phyloP scores from a whole-genome alignment of 352 stramenopile genomes.

The Vaucheria bursata region DNA sequence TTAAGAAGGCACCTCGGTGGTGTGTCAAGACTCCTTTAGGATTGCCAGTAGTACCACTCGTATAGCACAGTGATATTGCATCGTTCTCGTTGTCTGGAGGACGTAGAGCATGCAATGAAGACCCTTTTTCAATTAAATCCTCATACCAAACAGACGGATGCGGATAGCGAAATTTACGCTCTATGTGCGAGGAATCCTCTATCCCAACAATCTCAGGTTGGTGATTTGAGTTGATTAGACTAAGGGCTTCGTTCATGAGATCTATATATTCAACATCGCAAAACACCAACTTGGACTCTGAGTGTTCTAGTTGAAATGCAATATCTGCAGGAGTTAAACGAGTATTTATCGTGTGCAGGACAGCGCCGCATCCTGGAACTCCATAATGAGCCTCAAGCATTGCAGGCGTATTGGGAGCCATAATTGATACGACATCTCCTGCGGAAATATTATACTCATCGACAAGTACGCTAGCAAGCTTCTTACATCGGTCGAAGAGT shows the following conservation, averaged over 20 bases:
- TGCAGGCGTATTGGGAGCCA: constrained; percentile 45
- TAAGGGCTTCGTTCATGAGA: constrained; percentile 18
- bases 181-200: background rate
- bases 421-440: constrained; percentile 46
- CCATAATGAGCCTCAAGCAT: constrained; percentile 43
- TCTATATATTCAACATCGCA: constrained; percentile 27
- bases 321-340: constrained; percentile 24
- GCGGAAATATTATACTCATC: background rate
- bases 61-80: constrained; percentile 44
- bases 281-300: constrained; percentile 37
- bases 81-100: constrained; percentile 37
- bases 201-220: background rate
- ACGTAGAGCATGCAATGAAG: constrained; percentile 14
- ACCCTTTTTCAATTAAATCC: constrained; percentile 6
- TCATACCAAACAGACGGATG: background rate
- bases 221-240: constrained; percentile 23
- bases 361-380: constrained; percentile 38
- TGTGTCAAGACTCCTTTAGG: constrained; percentile 45
- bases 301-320: constrained; percentile 48
- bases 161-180: too few species aligned
- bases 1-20: constrained; percentile 34
- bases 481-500: background rate
- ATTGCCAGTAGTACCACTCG: constrained; percentile 45
- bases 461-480: background rate
- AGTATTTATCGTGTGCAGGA: constrained; percentile 49